Conservation (phyloP, 805 yeast genomes). For the Brettanomyces custersianus region DNA sequence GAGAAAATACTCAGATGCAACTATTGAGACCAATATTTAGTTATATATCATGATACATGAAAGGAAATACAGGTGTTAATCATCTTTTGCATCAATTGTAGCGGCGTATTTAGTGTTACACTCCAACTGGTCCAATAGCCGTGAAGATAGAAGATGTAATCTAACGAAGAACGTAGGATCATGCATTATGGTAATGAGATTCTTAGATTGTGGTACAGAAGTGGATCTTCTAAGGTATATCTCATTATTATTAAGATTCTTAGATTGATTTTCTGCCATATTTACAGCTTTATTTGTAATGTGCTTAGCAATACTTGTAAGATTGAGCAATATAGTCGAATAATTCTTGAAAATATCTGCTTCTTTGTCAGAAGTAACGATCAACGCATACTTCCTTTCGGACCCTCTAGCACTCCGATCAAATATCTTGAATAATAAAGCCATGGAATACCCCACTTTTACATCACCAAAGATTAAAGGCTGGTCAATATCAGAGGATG, state of each 20-base stretch:
- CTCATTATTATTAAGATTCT: slow-evolving; percentile 32
- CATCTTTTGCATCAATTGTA: not conserved
- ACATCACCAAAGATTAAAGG: slow-evolving; percentile 62
- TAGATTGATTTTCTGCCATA: slow-evolving; percentile 17
- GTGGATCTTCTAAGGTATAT: slow-evolving; percentile 48
- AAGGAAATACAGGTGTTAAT: slow-evolving; percentile 1
- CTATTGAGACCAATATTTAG: too few species aligned
- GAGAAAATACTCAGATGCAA: slow-evolving; percentile 42
- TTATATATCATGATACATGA: too few species aligned
- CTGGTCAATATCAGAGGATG: slow-evolving; percentile 46
- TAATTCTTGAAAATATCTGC: slow-evolving; percentile 44
- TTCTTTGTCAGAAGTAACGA: slow-evolving; percentile 50
- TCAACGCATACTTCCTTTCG: slow-evolving; percentile 56
- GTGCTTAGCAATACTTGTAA: slow-evolving; percentile 30
- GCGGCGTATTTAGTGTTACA: not conserved
- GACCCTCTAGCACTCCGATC: slow-evolving; percentile 68
- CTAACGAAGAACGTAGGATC: slow-evolving; percentile 47
- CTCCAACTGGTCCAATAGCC: slow-evolving; percentile 29
- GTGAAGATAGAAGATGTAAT: slow-evolving; percentile 57
- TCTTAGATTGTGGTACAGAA: slow-evolving; percentile 41
- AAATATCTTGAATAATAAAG: slow-evolving; percentile 49
- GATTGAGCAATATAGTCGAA: slow-evolving; percentile 37
- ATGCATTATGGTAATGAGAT: slow-evolving; percentile 43
- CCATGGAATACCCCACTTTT: slow-evolving; percentile 49
- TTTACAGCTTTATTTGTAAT: slow-evolving; percentile 24